These are phyloP conservation scores for Phytophthora europaea DNA, from an alignment of 352 stramenopile species.

Conservation along the genomic window DNA sequence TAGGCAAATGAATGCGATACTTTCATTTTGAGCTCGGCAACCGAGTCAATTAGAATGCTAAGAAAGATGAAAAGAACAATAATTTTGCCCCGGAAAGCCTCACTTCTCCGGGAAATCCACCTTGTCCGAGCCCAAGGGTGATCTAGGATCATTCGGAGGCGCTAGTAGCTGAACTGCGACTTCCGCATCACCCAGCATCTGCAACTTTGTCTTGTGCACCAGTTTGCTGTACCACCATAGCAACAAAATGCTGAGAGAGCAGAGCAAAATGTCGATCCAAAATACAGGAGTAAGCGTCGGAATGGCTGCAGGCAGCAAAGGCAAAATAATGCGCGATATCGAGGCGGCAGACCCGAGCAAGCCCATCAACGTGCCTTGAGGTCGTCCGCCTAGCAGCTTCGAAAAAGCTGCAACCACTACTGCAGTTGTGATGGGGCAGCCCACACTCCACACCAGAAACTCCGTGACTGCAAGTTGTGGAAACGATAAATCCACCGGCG, in stretches of 20 bases:
- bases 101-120: constrained; percentile 38
- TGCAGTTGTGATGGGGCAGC: constrained; percentile 74
- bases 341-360: constrained; percentile 74
- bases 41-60: constrained; percentile 9
- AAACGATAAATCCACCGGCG: constrained; percentile 49
- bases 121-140: constrained; percentile 49
- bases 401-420: constrained; percentile 77
- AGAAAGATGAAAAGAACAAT: constrained; percentile 1
- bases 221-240: constrained; percentile 71
- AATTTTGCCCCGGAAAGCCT: constrained; percentile 3
- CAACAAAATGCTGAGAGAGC: constrained; percentile 57
- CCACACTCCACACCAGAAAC: constrained; percentile 81
- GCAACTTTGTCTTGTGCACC: constrained; percentile 54
- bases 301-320: constrained; percentile 71
- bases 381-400: constrained; percentile 72
- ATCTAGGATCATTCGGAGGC: constrained; percentile 39
- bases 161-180: constrained; percentile 28
- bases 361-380: constrained; percentile 82
- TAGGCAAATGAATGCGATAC: constrained; percentile 4
- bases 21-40: not conserved
- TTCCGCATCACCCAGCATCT: constrained; percentile 50
- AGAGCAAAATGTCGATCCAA: constrained; percentile 71
- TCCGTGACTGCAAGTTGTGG: constrained; percentile 56
- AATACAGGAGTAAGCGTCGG: constrained; percentile 73
- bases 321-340: constrained; percentile 74